Percentiles rank a stretch among this genome's conserved stretches.
Conservation (phyloP, 2,329 filamentous ascomycete species). For the Ambrosiella beaveri region DNA sequence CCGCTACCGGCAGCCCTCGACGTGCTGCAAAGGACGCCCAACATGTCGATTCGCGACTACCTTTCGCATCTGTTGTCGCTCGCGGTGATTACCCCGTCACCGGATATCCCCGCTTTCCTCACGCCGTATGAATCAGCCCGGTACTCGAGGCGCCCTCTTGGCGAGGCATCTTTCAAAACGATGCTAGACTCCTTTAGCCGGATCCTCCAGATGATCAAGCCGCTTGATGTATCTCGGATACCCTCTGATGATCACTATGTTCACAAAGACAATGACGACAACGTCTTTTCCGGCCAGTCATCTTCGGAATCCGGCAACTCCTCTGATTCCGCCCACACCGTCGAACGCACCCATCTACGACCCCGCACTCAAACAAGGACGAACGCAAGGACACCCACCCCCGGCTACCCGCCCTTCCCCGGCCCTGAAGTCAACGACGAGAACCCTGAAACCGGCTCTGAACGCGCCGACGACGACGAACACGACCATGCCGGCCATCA, state of each 20-base stretch:
- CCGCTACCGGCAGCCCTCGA: conserved; percentile 48
- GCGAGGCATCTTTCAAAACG: conserved; percentile 52
- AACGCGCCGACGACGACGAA: not conserved
- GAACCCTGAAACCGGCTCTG: not conserved
- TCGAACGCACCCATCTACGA: no score
- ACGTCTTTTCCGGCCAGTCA: no score
- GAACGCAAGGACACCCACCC: no score
- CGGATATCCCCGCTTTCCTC: conserved; percentile 40
- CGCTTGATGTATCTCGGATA: conserved; percentile 29
- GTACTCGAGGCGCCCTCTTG: conserved; percentile 55
- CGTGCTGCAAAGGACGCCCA: conserved; percentile 50
- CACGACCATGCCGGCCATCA: not conserved
- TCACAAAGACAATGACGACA: no score
- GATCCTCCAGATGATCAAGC: conserved; percentile 58
- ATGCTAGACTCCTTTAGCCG: conserved; percentile 77
- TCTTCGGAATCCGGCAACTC: no score
- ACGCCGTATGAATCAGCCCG: conserved; percentile 66
- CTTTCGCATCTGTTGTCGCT: conserved; percentile 51
- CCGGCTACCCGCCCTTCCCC: not conserved
- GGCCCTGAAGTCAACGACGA: conserved; percentile 1
- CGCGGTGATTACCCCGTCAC: conserved; percentile 32
- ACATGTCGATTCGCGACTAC: conserved; percentile 67
- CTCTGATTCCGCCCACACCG: no score
- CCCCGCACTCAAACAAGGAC: no score
- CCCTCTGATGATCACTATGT: not conserved